These are phyloP conservation scores for Aspergillus sclerotialis DNA, from an alignment of 2,329 filamentous ascomycete genomes.

Conservation along the genomic window DNA sequence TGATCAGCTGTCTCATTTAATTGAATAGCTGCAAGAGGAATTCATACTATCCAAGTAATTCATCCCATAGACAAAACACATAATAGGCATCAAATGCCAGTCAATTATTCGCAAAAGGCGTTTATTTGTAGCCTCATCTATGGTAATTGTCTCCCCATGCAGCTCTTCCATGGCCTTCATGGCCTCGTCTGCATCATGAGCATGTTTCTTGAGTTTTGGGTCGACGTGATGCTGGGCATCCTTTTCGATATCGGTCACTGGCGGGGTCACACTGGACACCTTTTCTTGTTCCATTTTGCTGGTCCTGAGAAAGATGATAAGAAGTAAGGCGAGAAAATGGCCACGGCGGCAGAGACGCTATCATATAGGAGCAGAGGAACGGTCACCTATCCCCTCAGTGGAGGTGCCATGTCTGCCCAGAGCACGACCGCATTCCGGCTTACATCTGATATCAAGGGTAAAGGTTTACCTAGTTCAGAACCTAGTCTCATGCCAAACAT, in stretches of 20 bases:
- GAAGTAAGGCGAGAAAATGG: constrained; percentile 7
- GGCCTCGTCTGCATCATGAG: constrained; percentile 54
- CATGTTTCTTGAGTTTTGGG: constrained; percentile 42
- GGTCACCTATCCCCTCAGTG: too few relatives aligned
- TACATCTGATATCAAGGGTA: too few relatives aligned
- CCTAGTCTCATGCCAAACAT: too few relatives aligned
- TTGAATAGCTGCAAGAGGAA: not conserved
- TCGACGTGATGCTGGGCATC: constrained; percentile 13
- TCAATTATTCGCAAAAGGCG: constrained; percentile 57
- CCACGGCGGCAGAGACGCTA: too few relatives aligned
- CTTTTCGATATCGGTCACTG: constrained; percentile 13
- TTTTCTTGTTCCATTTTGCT: too few relatives aligned
- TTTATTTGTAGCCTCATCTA: constrained; percentile 52
- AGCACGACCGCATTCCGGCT: too few relatives aligned
- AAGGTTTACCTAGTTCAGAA: too few relatives aligned
- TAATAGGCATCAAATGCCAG: constrained; percentile 54
- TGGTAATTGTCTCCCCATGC: constrained; percentile 44
- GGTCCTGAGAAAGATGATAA: too few relatives aligned
- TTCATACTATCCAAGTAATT: constrained; percentile 48
- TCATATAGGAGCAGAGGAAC: too few relatives aligned
- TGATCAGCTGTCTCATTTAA: not conserved
- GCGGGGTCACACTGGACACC: too few relatives aligned
- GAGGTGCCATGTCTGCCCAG: too few relatives aligned
- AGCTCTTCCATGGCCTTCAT: constrained; percentile 48
- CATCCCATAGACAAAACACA: constrained; percentile 53